A percentile compares a stretch with the other conserved stretches of the same genome.
Conservation (phyloP, 805 yeast genomes). For the Lipomyces lipofer region DNA sequence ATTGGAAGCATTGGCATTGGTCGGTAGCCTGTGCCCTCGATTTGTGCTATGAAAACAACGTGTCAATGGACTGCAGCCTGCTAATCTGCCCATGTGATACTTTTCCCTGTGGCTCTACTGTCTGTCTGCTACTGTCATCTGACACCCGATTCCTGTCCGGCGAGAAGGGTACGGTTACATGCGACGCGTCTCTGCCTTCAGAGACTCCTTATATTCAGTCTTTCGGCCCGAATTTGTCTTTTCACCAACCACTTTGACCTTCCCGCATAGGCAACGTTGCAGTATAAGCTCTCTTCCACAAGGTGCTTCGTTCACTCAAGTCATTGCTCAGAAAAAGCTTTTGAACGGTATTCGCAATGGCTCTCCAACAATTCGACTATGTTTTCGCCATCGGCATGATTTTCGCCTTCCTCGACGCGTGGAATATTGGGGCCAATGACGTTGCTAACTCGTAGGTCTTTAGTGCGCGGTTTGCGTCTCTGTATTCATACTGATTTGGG, state of each 20-base stretch:
- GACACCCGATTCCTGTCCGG: too few relatives aligned
- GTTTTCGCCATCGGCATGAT: constrained; percentile 63
- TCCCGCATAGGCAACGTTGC: neutral
- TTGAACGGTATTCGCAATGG: constrained; percentile 13
- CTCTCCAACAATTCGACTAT: constrained; percentile 61
- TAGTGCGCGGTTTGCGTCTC: neutral
- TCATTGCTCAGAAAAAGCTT: neutral
- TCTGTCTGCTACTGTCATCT: too few relatives aligned
- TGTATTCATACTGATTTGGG: neutral
- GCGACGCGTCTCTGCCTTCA: too few relatives aligned
- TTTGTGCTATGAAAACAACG: too few relatives aligned
- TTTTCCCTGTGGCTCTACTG: too few relatives aligned
- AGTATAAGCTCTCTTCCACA: neutral
- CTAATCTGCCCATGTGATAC: too few relatives aligned
- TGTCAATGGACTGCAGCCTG: too few relatives aligned
- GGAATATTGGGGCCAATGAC: constrained; percentile 80
- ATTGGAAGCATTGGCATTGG: too few relatives aligned
- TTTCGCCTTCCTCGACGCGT: constrained; percentile 76
- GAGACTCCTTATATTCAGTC: neutral
- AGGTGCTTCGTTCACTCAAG: neutral
- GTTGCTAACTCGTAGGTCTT: constrained; percentile 61
- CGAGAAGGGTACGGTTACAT: too few relatives aligned
- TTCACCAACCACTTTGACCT: neutral
- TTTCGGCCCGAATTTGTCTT: neutral
- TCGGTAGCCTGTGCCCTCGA: too few relatives aligned